phyloP scores from a whole-genome alignment of 495 filamentous ascomycete species.

The Podospora sp. region DNA sequence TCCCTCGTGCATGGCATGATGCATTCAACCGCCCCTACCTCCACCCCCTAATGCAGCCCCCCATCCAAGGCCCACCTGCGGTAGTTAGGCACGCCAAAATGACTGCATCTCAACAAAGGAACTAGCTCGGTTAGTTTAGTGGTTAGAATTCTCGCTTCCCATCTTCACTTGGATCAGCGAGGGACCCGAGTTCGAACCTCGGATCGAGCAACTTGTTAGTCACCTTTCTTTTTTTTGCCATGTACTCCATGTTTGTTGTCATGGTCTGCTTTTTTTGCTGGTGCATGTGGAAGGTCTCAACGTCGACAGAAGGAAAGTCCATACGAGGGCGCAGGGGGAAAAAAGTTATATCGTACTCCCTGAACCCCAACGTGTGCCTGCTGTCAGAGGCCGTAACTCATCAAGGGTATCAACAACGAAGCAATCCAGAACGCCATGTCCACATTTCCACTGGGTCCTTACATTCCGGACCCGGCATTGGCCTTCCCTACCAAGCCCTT shows the following conservation, averaged over 20 bases:
- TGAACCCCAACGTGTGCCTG: too few species aligned
- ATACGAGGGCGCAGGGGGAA: too few species aligned
- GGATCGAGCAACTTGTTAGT: background rate
- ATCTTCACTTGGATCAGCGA: background rate
- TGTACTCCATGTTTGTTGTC: background rate
- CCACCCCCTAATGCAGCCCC: background rate
- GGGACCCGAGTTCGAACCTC: background rate
- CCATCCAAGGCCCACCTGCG: background rate
- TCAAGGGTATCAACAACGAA: background rate
- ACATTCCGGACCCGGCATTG: background rate
- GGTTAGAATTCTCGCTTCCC: constrained; percentile 1
- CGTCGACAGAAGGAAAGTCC: too few species aligned
- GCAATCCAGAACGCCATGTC: background rate
- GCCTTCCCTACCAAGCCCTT: constrained; percentile 24
- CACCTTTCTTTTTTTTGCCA: background rate
- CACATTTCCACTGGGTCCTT: background rate
- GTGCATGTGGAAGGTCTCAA: too few species aligned
- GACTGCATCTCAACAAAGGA: background rate
- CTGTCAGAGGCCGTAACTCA: too few species aligned
- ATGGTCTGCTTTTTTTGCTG: too few species aligned
- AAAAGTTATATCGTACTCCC: too few species aligned
- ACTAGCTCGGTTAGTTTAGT: background rate
- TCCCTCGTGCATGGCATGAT: background rate
- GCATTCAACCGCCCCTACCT: background rate
- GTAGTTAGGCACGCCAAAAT: background rate